Evolutionary conservation across 768 basidiomycete genomes (phyloP).

Genomic region (Paxillus involutus): DNA sequence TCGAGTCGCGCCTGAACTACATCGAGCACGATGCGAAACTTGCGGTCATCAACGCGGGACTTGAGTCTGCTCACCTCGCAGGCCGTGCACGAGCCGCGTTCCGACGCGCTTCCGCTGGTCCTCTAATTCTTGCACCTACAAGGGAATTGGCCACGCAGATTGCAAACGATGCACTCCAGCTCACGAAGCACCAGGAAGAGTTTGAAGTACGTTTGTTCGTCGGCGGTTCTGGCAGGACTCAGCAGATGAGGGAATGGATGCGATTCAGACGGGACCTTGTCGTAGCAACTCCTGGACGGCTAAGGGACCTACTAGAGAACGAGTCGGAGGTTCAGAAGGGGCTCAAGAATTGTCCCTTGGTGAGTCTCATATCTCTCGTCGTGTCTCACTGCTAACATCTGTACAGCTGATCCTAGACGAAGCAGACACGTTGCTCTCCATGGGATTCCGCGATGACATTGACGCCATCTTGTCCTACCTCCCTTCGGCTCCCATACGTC

Average conservation of each 20-base stretch:
- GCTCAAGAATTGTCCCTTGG: slow-evolving; percentile 56
- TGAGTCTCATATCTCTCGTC: slow-evolving; percentile 33
- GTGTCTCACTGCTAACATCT: slow-evolving; percentile 7
- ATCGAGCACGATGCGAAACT: slow-evolving; percentile 47
- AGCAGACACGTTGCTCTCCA: slow-evolving; percentile 86
- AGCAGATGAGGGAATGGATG: slow-evolving; percentile 70
- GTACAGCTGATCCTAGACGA: slow-evolving; percentile 85
- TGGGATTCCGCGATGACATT: slow-evolving; percentile 90
- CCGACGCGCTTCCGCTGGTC: slow-evolving; percentile 55
- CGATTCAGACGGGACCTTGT: slow-evolving; percentile 72
- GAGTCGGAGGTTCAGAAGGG: slow-evolving; percentile 55
- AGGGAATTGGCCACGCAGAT: slow-evolving; percentile 90
- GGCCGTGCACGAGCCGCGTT: slow-evolving; percentile 35
- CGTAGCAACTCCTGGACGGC: slow-evolving; percentile 87
- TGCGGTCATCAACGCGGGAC: slow-evolving; percentile 43
- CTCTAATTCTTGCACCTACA: slow-evolving; percentile 85
- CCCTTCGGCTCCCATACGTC: slow-evolving; percentile 64
- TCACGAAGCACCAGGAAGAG: slow-evolving; percentile 58
- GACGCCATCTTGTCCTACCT: slow-evolving; percentile 65
- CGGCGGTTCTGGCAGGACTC: slow-evolving; percentile 68
- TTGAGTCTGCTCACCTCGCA: slow-evolving; percentile 24
- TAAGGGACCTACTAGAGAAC: slow-evolving; percentile 68
- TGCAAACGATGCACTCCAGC: slow-evolving; percentile 73
- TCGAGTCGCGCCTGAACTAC: slow-evolving; percentile 69
- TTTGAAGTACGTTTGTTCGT: slow-evolving; percentile 75